phyloP scores from a whole-genome alignment of 1,284 basidiomycete genomes.

The Moesziomyces parantarcticus region DNA sequence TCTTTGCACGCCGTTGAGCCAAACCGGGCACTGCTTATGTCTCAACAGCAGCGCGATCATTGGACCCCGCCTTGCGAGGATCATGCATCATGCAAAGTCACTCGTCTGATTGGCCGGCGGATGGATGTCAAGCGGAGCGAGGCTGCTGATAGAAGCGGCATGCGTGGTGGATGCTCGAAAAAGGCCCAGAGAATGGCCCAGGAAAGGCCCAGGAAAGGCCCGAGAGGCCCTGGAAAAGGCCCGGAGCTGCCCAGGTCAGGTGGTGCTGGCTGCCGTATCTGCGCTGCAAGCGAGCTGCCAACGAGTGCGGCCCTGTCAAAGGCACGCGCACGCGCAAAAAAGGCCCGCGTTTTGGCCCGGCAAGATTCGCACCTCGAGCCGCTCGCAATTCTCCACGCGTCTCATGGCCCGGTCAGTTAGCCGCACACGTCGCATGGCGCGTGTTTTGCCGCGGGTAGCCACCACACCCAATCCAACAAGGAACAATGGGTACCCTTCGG shows the following conservation, averaged over 20 bases:
- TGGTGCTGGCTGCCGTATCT: not conserved
- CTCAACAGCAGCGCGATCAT: too few relatives aligned
- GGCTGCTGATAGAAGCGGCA: not conserved
- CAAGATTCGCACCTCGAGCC: conserved; percentile 1
- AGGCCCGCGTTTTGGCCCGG: conserved; percentile 45
- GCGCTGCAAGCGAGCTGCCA: conserved; percentile 11
- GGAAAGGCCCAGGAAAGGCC: conserved; percentile 39
- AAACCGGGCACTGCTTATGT: too few relatives aligned
- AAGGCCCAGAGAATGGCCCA: too few relatives aligned
- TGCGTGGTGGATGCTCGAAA: not conserved
- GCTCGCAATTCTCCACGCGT: not conserved
- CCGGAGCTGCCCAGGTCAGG: conserved; percentile 15
- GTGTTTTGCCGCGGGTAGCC: conserved; percentile 13
- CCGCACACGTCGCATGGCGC: conserved; percentile 3
- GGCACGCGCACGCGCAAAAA: too few relatives aligned
- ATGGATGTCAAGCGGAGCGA: not conserved
- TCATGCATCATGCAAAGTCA: too few relatives aligned
- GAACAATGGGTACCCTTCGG: conserved; percentile 1
- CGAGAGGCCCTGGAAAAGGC: conserved; percentile 5
- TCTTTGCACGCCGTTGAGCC: too few relatives aligned
- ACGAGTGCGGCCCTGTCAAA: not conserved
- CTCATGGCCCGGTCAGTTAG: conserved; percentile 15
- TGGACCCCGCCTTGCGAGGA: too few relatives aligned
- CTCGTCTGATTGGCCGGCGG: not conserved
- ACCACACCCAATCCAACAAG: not conserved